A percentile compares a stretch with the other conserved stretches of the same genome.
Evolutionary conservation across 805 yeast genomes (phyloP).

Genomic region (Metschnikowia lochheadii): DNA sequence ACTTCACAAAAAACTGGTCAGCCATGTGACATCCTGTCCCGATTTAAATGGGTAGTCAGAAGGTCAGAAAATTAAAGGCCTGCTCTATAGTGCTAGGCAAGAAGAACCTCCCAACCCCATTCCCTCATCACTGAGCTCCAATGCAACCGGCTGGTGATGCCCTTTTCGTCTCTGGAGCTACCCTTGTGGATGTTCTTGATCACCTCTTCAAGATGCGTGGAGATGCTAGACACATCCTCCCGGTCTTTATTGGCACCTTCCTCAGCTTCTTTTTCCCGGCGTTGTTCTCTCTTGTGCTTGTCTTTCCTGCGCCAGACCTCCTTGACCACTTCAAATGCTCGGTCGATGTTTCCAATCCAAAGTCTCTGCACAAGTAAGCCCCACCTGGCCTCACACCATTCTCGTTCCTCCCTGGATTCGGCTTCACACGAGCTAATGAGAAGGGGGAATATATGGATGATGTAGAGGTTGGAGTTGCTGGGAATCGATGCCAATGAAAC

Average conservation of each 20-base stretch:
- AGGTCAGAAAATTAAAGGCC: not conserved
- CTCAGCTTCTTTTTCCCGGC: slow-evolving; percentile 12
- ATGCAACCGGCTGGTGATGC: slow-evolving; percentile 50
- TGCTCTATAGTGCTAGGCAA: slow-evolving; percentile 19
- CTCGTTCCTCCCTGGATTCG: slow-evolving; percentile 51
- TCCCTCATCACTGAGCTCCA: slow-evolving; percentile 71
- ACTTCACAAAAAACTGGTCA: too few species aligned
- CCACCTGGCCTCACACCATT: slow-evolving; percentile 62
- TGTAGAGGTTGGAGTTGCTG: slow-evolving; percentile 48
- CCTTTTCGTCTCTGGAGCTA: slow-evolving; percentile 29
- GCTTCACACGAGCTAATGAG: slow-evolving; percentile 67
- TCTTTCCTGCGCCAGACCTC: slow-evolving; percentile 71
- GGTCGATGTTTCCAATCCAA: slow-evolving; percentile 64
- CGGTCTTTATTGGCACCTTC: slow-evolving; percentile 7
- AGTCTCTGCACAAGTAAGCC: slow-evolving; percentile 45
- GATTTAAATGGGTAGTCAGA: not conserved
- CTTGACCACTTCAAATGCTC: slow-evolving; percentile 63
- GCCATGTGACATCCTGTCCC: too few species aligned
- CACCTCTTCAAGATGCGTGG: slow-evolving; percentile 35
- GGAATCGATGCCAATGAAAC: slow-evolving; percentile 63
- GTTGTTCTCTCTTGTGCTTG: slow-evolving; percentile 27
- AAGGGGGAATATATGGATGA: slow-evolving; percentile 63
- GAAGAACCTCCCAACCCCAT: slow-evolving; percentile 71
- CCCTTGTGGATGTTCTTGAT: slow-evolving; percentile 38
- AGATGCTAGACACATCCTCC: slow-evolving; percentile 13